Base-by-base conservation (phyloP, 108 stramenopile genomes). In the Cyclostephanos invisitatus region DNA sequence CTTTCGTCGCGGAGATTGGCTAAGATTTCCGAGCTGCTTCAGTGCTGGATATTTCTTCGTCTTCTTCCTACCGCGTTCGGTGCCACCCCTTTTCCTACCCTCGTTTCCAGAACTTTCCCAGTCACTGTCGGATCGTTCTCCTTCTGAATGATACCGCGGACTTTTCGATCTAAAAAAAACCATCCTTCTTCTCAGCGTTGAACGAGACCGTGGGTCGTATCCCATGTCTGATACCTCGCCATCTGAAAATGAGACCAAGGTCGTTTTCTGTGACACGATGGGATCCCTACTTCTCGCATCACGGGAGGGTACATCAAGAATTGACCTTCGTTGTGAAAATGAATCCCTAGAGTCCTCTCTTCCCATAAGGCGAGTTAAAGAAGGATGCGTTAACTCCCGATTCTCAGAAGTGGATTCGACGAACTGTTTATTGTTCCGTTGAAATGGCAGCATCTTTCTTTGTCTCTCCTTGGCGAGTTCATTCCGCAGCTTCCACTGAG, bases 121-220 rank as follows among this genome's bases (percentile, higher is more conserved):
- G 3, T 67, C 66, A 63, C 37, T 68, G 40, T 68, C 61, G 9
- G 62, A 62, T 62, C 38, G 38, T 38, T 75, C 67, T 61, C 74
- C 74, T 62, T 68, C 67, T 17, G 74, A 75, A 46, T 68, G 37
- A 25, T 62, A 73, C 17, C 28, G 24, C 15, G 44, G 68, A 58
- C 46, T 58, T 46, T 21, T 69, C 5, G 32, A 29, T 61, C 38
- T 37, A 18, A 59, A 59, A 17, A 69, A 59, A 7, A 29, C 47
- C 15, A 69, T 7, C 25, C 25, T 37, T 18, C 36, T 37, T 37
- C 40, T 21, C 62, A 17, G 21, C 62, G 40, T 0, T n/a, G 25
- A 15, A 32, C 32, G 32, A 14, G 25, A 24, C 6, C 17, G 22
- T n/a, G 38, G 37, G 32, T n/a, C 36, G 14, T 60, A 60, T 62